Conservation (phyloP, 2,329 filamentous ascomycete genomes). For the Emergomyces pasteurianus region DNA sequence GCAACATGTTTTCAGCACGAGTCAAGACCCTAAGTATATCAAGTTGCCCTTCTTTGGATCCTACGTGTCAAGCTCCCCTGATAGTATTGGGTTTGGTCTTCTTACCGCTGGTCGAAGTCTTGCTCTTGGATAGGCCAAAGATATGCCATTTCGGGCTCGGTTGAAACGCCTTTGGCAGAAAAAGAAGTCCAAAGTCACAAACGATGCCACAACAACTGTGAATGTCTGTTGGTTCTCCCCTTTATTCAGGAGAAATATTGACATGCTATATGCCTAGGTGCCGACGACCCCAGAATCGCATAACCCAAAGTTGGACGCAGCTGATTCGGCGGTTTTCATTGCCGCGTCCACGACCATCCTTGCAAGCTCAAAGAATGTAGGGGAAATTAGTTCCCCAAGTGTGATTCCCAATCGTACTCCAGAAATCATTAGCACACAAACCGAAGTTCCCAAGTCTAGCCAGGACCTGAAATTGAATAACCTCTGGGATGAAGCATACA, state of each 20-base stretch:
- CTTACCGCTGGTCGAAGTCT: background rate
- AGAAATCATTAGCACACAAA: background rate
- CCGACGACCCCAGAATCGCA: background rate
- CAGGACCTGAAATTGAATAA: background rate
- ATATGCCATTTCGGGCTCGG: background rate
- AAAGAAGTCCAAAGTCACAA: background rate
- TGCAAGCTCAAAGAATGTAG: background rate
- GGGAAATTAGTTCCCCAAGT: background rate
- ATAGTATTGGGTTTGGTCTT: background rate
- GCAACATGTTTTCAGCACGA: background rate
- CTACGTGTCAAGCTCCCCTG: background rate
- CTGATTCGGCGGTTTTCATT: background rate
- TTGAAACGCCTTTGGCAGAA: background rate
- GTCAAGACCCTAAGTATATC: background rate
- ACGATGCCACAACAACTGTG: background rate
- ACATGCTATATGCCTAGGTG: background rate
- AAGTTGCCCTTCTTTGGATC: background rate
- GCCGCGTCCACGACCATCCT: background rate
- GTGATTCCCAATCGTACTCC: background rate
- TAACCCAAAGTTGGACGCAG: background rate
- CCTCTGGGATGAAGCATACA: constrained; percentile 1
- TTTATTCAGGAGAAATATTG: background rate
- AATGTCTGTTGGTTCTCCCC: background rate
- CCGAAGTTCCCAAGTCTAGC: background rate
- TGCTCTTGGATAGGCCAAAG: background rate